Evolutionary conservation across 2,329 filamentous ascomycete genomes (phyloP).

Genomic region (Sclerotinia trifoliorum): DNA sequence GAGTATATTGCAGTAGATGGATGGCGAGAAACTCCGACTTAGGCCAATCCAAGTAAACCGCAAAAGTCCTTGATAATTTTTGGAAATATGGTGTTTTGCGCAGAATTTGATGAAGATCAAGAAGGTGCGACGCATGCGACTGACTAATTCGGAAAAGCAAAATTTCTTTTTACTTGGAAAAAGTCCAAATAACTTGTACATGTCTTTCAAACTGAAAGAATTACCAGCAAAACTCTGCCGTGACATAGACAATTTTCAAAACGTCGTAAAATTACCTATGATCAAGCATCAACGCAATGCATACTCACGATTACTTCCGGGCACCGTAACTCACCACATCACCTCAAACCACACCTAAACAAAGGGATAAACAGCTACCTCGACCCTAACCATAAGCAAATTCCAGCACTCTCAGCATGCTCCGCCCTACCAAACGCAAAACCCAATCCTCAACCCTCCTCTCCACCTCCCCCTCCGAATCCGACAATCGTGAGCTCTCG

Average conservation of each 20-base stretch:
- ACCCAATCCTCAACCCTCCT: neutral
- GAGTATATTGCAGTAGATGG: neutral
- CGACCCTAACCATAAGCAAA: slow-evolving; percentile 3
- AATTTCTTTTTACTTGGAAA: neutral
- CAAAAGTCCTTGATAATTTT: neutral
- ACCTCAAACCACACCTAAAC: neutral
- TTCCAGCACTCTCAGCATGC: slow-evolving; percentile 9
- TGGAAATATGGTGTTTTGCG: neutral
- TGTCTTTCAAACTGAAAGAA: neutral
- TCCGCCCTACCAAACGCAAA: slow-evolving; percentile 20
- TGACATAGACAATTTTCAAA: neutral
- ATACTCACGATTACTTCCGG: neutral
- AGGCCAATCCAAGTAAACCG: neutral
- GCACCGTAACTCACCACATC: slow-evolving; percentile 11
- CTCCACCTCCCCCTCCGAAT: neutral
- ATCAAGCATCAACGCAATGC: neutral
- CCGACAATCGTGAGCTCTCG: neutral
- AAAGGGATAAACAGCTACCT: neutral
- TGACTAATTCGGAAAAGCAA: neutral
- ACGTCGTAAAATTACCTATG: neutral
- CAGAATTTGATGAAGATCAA: neutral
- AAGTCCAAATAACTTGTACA: neutral
- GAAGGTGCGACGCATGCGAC: neutral
- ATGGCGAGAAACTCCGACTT: neutral
- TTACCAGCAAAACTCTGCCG: neutral